phyloP scores from a whole-genome alignment of 2,329 filamentous ascomycete species.

The Rutstroemia sydowiana region DNA sequence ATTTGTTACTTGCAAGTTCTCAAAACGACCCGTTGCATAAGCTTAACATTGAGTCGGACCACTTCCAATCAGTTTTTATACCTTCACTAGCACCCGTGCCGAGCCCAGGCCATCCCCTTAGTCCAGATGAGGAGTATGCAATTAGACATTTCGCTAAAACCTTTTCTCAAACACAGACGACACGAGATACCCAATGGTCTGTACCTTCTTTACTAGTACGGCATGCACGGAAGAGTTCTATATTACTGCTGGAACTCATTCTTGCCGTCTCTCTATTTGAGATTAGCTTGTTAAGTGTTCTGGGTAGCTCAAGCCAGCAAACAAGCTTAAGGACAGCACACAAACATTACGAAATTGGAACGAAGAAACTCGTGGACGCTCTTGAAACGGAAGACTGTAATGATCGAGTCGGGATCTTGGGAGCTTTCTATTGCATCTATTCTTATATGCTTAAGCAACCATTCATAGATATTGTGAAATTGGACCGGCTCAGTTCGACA shows the following conservation, averaged over 20 bases:
- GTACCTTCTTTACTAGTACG: conserved; percentile 30
- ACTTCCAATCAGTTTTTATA: not conserved
- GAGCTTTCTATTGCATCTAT: conserved; percentile 11
- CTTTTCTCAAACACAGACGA: conserved; percentile 12
- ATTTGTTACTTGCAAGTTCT: not conserved
- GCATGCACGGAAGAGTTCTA: conserved; percentile 33
- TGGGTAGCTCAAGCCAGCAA: not conserved
- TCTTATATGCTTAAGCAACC: conserved; percentile 7
- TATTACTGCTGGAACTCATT: conserved; percentile 4
- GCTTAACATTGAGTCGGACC: not conserved
- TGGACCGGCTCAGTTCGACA: conserved; percentile 10
- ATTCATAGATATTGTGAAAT: not conserved
- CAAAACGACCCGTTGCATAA: not conserved
- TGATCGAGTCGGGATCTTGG: conserved; percentile 7
- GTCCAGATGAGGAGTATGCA: conserved; percentile 4
- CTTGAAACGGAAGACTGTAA: not conserved
- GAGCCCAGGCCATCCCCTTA: not conserved
- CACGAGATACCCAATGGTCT: conserved; percentile 11
- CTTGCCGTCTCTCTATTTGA: conserved; percentile 7
- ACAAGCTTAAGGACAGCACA: not conserved
- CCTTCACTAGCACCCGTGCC: not conserved
- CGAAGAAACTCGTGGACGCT: conserved; percentile 9
- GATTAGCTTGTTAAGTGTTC: not conserved
- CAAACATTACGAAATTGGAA: conserved; percentile 11
- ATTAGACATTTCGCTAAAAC: conserved; percentile 6